Evolutionary conservation across 140 eudicot species (phyloP).

Genomic region (Erigeron philadelphicus): DNA sequence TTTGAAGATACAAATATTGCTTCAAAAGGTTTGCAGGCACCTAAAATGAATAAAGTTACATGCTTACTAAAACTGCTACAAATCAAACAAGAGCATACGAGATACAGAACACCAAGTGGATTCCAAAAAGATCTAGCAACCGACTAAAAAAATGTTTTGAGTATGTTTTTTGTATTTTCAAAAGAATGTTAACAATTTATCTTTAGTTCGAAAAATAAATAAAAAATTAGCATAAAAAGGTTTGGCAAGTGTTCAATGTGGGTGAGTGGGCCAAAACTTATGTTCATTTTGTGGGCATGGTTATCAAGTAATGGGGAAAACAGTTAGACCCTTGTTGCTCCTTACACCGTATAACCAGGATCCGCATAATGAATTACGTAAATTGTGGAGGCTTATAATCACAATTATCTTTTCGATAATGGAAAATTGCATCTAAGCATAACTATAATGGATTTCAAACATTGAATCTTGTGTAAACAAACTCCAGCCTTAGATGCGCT

Average conservation of each 20-base stretch:
- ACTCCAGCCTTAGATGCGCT: background rate
- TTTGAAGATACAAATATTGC: slow-evolving; percentile 82
- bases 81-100: slow-evolving; percentile 15
- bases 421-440: background rate
- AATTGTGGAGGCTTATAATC: background rate
- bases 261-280: background rate
- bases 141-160: too few relatives aligned
- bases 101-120: background rate
- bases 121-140: background rate
- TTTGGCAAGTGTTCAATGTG: too few relatives aligned
- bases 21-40: slow-evolving; percentile 70
- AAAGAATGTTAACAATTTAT: too few relatives aligned
- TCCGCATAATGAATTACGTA: background rate
- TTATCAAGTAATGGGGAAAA: slow-evolving; percentile 5
- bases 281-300: too few relatives aligned
- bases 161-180: too few relatives aligned
- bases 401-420: background rate
- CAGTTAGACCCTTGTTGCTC: background rate
- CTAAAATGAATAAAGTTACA: slow-evolving; percentile 29
- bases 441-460: too few relatives aligned
- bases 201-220: too few relatives aligned
- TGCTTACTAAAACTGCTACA: background rate
- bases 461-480: background rate
- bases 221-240: too few relatives aligned
- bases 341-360: background rate